These are phyloP conservation scores for Antrodiella citrinella DNA, from an alignment of 768 basidiomycete genomes.

Conservation along the genomic window DNA sequence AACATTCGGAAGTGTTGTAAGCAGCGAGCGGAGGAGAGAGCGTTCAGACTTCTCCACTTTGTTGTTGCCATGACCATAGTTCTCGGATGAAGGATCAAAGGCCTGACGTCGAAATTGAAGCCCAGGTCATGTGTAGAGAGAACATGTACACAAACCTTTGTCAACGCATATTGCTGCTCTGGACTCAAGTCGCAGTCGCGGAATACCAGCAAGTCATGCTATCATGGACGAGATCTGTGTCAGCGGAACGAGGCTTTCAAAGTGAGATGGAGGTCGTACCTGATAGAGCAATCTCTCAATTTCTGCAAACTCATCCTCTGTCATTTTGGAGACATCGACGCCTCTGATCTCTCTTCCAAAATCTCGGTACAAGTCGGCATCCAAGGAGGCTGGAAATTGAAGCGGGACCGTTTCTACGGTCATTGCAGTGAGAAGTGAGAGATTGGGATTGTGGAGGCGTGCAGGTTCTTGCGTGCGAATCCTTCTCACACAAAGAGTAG, in stretches of 20 bases:
- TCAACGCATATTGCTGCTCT: not conserved
- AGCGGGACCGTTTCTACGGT: not conserved
- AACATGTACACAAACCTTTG: not conserved
- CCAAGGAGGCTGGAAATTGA: not conserved
- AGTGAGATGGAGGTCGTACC: too few species aligned
- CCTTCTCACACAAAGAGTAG: too few species aligned
- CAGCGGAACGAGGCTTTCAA: not conserved
- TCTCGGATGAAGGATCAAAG: constrained; percentile 59
- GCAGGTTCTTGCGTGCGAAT: too few species aligned
- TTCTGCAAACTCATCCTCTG: not conserved
- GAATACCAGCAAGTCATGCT: not conserved
- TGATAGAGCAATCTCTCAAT: not conserved
- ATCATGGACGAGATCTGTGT: not conserved
- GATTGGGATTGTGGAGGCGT: too few species aligned
- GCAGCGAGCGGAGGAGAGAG: constrained; percentile 81
- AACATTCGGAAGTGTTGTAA: constrained; percentile 83
- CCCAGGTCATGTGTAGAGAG: too few species aligned
- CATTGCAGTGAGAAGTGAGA: not conserved
- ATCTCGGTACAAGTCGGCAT: not conserved
- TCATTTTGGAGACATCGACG: not conserved
- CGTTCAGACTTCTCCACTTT: constrained; percentile 66
- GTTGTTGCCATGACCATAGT: constrained; percentile 85
- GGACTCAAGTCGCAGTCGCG: not conserved
- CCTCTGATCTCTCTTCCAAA: not conserved
- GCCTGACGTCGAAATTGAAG: too few species aligned